phyloP scores from a whole-genome alignment of 2,329 filamentous ascomycete species.

The Calonectria pseudoreteaudii region DNA sequence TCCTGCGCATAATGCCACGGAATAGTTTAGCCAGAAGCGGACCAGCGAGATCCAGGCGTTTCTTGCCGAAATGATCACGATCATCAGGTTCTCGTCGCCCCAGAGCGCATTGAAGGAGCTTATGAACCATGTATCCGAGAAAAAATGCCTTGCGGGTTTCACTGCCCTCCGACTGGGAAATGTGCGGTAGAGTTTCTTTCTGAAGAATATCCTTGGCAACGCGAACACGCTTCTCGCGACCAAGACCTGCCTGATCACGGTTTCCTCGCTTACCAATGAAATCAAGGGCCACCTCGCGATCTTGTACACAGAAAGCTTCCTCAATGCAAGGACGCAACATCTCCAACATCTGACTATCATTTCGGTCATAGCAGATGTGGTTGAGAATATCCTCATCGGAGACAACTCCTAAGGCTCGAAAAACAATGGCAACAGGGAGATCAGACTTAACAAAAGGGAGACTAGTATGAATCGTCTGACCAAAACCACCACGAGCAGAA shows the following conservation, averaged over 20 bases:
- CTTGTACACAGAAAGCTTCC: constrained; percentile 95
- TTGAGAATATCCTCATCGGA: constrained; percentile 98
- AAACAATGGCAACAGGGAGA: constrained; percentile 94
- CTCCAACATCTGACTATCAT: constrained; percentile 96
- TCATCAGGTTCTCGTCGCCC: constrained; percentile 95
- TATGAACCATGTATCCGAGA: constrained; percentile 98
- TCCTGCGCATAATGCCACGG: constrained; percentile 88
- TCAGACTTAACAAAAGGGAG: constrained; percentile 95
- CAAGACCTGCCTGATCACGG: constrained; percentile 68
- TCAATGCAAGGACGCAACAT: constrained; percentile 98
- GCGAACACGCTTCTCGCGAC: constrained; percentile 87
- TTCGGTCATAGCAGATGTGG: constrained; percentile 96
- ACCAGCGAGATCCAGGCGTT: constrained; percentile 94
- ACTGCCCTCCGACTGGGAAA: constrained; percentile 93
- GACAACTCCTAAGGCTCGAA: constrained; percentile 93
- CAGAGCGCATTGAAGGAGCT: constrained; percentile 91
- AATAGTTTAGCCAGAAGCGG: constrained; percentile 97
- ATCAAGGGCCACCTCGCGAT: constrained; percentile 92
- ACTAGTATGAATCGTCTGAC: constrained; percentile 89
- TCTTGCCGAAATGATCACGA: constrained; percentile 99
- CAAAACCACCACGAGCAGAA: constrained; percentile 79
- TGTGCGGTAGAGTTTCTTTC: constrained; percentile 96
- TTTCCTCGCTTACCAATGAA: constrained; percentile 95
- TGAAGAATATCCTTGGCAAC: constrained; percentile 95
- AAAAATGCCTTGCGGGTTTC: constrained; percentile 98